A percentile compares a stretch with the other conserved stretches of the same genome.
phyloP scores from a whole-genome alignment of 2,329 filamentous ascomycete species.

The Exutisphaerella laricina region DNA sequence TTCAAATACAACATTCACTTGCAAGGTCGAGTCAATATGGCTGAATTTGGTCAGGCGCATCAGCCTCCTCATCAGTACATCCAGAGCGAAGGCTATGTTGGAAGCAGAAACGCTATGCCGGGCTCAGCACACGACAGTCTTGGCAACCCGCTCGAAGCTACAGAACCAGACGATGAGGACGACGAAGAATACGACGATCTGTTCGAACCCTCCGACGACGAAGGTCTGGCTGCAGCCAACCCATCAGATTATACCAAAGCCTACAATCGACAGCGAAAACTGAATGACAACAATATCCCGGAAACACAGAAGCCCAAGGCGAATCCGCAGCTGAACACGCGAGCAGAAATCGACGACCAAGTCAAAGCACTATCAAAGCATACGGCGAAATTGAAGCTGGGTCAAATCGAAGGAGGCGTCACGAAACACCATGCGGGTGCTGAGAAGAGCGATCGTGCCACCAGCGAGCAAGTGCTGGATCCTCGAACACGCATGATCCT shows the following conservation, averaged over 20 bases:
- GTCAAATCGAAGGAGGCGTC: conserved; percentile 53
- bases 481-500: conserved; percentile 92
- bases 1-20: too few relatives aligned
- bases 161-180: conserved; percentile 19
- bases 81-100: conserved; percentile 32
- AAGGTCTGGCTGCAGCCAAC: conserved; percentile 54
- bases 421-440: conserved; percentile 46
- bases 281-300: conserved; percentile 51
- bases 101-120: conserved; percentile 23
- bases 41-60: conserved; percentile 10
- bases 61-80: conserved; percentile 29
- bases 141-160: conserved; percentile 4
- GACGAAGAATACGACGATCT: conserved; percentile 52
- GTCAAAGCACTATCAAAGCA: conserved; percentile 78
- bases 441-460: conserved; percentile 80
- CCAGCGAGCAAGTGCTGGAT: conserved; percentile 90
- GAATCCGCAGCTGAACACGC: conserved; percentile 76
- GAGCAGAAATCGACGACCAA: conserved; percentile 77
- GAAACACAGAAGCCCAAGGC: conserved; percentile 58
- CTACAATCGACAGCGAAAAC: conserved; percentile 76
- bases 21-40: conserved; percentile 16
- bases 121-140: conserved; percentile 22
- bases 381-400: conserved; percentile 77
- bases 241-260: conserved; percentile 71
- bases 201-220: conserved; percentile 47